Conservation (phyloP, 768 basidiomycete species). For the Hygrophorus pudorinus region DNA sequence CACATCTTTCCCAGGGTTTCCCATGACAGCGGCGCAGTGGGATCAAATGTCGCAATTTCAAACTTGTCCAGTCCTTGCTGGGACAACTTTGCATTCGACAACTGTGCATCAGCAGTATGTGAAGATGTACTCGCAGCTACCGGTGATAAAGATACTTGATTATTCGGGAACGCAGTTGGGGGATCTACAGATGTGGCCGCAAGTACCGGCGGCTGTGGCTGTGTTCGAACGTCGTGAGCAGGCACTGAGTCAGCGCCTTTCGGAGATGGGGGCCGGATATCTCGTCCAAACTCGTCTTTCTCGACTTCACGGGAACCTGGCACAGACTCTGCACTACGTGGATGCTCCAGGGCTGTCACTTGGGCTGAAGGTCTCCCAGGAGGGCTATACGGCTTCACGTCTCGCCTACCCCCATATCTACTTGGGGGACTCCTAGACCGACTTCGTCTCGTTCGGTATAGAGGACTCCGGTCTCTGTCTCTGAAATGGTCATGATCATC, state of each 20-base stretch:
- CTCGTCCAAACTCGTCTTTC: constrained; percentile 84
- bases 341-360: constrained; percentile 15
- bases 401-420: constrained; percentile 42
- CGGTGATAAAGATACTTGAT: constrained; percentile 28
- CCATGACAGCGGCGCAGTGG: constrained; percentile 67
- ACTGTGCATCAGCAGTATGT: constrained; percentile 34
- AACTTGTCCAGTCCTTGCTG: constrained; percentile 53
- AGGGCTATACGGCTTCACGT: constrained; percentile 50
- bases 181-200: constrained; percentile 30
- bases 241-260: constrained; percentile 19
- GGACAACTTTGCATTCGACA: constrained; percentile 22
- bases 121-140: constrained; percentile 46
- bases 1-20: constrained; percentile 73
- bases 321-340: constrained; percentile 15
- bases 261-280: constrained; percentile 53
- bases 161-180: constrained; percentile 36
- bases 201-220: constrained; percentile 16
- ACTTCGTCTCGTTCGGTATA: constrained; percentile 41
- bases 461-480: constrained; percentile 30
- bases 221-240: constrained; percentile 14
- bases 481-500: constrained; percentile 50
- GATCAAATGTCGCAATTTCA: constrained; percentile 65
- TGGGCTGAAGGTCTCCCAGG: constrained; percentile 34
- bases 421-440: constrained; percentile 68
- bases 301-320: constrained; percentile 23